Evolutionary conservation across 305 asterid genomes (phyloP).

Genomic region (Fraxinus velutina): DNA sequence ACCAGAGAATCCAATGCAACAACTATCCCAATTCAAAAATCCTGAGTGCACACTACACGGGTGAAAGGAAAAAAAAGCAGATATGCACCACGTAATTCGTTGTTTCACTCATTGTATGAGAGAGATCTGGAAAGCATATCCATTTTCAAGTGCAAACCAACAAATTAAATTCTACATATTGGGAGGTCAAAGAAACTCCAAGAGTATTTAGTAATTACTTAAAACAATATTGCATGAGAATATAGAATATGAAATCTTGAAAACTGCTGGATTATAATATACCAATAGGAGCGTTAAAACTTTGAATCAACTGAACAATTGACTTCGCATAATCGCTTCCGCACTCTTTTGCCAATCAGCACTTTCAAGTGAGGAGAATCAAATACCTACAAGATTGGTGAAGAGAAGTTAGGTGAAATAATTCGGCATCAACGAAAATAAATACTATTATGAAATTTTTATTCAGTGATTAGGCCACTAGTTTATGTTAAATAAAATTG

Average conservation of each 20-base stretch:
- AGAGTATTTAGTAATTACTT: neutral
- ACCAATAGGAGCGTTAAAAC: conserved; percentile 76
- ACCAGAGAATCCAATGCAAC: neutral
- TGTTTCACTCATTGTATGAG: neutral
- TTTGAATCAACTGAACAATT: conserved; percentile 69
- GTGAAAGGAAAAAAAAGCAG: neutral
- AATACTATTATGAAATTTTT: neutral
- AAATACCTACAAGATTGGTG: conserved; percentile 45
- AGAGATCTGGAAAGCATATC: neutral
- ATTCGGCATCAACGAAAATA: neutral
- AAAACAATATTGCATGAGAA: neutral
- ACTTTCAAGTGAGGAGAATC: conserved; percentile 81
- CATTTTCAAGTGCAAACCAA: neutral
- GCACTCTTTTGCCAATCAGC: conserved; percentile 57
- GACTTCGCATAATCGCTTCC: conserved; percentile 79
- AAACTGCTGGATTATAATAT: conserved; percentile 5
- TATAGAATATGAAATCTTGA: neutral
- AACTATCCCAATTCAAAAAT: neutral
- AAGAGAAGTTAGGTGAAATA: neutral
- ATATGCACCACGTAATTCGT: neutral
- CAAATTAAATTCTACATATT: neutral
- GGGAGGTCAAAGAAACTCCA: neutral
- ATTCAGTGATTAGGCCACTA: neutral
- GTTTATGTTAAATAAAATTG: neutral
- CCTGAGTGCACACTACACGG: neutral